Evolutionary conservation across 176 grass and related monocot species (phyloP).

Genomic region (Metroxylon sagu): DNA sequence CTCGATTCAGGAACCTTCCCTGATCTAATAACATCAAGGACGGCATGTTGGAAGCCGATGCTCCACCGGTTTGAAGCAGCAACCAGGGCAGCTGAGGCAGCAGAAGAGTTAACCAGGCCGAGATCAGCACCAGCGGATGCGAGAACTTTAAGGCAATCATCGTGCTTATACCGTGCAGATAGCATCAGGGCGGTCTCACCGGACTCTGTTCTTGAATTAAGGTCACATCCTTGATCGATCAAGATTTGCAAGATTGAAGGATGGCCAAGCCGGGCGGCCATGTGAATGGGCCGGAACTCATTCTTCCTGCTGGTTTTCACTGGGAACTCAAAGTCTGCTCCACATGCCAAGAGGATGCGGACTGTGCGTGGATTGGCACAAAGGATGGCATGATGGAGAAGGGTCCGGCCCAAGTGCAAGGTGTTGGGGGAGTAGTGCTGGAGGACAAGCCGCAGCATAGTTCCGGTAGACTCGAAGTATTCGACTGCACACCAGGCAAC

Average conservation of each 20-base stretch:
- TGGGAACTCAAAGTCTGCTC: conserved; percentile 39
- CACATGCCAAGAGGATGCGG: conserved; percentile 42
- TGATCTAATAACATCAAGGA: conserved; percentile 37
- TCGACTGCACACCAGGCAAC: conserved; percentile 87
- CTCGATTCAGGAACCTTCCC: conserved; percentile 49
- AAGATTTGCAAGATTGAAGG: conserved; percentile 44
- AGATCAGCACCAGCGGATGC: conserved; percentile 49
- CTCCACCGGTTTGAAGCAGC: conserved; percentile 47
- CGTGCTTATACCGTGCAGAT: conserved; percentile 35
- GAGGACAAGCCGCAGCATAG: conserved; percentile 64
- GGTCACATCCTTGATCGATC: conserved; percentile 42
- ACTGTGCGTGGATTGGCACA: conserved; percentile 57
- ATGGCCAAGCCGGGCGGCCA: conserved; percentile 59
- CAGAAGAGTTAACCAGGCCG: conserved; percentile 44
- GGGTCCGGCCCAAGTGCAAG: conserved; percentile 44
- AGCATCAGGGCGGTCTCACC: conserved; percentile 53
- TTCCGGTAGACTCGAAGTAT: conserved; percentile 71
- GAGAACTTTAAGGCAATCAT: conserved; percentile 67
- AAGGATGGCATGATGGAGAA: conserved; percentile 91
- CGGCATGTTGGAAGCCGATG: conserved; percentile 30
- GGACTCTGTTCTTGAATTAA: conserved; percentile 48
- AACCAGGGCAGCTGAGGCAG: conserved; percentile 30
- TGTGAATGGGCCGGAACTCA: conserved; percentile 51
- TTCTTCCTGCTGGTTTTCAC: conserved; percentile 49
- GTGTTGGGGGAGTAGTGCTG: conserved; percentile 26